phyloP scores from a whole-genome alignment of 495 filamentous ascomycete genomes.

The Podospora sp. region DNA sequence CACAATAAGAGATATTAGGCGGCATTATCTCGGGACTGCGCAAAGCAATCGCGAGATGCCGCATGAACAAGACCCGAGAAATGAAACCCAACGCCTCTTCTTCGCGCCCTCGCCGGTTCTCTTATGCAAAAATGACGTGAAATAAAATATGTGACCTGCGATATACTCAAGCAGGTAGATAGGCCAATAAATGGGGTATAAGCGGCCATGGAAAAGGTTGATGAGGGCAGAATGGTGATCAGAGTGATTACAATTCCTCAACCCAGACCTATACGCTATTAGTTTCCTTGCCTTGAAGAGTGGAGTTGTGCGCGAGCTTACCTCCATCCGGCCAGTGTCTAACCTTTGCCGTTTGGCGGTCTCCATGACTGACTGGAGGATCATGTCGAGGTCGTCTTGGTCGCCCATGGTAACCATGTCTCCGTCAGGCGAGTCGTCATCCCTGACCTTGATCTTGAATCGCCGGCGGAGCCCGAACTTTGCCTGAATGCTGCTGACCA shows the following conservation, averaged over 20 bases:
- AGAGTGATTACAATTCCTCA: conserved; percentile 53
- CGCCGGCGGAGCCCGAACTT: conserved; percentile 76
- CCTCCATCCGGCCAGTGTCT: conserved; percentile 96
- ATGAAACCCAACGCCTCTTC: conserved; percentile 20
- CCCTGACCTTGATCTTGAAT: conserved; percentile 83
- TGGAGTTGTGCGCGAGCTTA: conserved; percentile 49
- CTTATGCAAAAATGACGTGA: conserved; percentile 19
- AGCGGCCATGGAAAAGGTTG: neutral
- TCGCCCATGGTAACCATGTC: conserved; percentile 98
- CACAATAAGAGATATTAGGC: conserved; percentile 8
- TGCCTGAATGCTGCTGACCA: conserved; percentile 73
- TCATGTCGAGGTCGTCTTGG: conserved; percentile 92
- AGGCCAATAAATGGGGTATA: neutral
- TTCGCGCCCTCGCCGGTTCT: conserved; percentile 4
- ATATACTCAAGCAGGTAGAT: conserved; percentile 3
- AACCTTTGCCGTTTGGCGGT: conserved; percentile 70
- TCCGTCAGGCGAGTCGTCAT: conserved; percentile 69
- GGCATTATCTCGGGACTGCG: conserved; percentile 1
- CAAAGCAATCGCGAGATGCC: neutral
- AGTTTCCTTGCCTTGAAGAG: conserved; percentile 12
- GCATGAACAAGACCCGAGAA: neutral
- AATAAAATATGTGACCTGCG: neutral
- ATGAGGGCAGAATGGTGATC: neutral
- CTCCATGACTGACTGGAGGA: conserved; percentile 66
- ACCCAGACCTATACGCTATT: conserved; percentile 63